Base-by-base conservation (phyloP, 2,329 filamentous ascomycete genomes). In the Aspergillus aculeatus region DNA sequence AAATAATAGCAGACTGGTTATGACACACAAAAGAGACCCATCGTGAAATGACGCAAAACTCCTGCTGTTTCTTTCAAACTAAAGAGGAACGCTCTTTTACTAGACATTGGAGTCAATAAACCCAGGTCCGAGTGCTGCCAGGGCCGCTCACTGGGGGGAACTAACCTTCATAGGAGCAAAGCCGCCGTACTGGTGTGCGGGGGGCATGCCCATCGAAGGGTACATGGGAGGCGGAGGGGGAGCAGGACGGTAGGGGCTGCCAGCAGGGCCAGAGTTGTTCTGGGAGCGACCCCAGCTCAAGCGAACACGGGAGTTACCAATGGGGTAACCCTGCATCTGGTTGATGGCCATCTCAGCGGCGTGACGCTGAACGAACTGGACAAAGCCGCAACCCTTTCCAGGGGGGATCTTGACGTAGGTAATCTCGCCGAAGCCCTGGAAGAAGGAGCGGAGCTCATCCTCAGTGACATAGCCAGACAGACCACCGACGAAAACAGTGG, bases 261-360 rank as follows among this genome's bases (percentile, higher is more conserved):
- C 95, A 62, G 96, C 95, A 56, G 88, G 88, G 59, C 95, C 95
- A 63, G 94, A 98, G 84, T 99, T 99, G 87, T 98, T 99, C 84
- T 99, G 95, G 57, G 91, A 96, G 66, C 95, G 91, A 65, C 95
- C 95, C 95, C 95, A 99, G 76, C 92, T 96, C 68, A 99, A 86
- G 71, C 95, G 92, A 61, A 99, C 95, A 67, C 95, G 92, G 50
- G 94, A 98, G 84, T 99, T 99, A 58, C 95, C 95, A 72, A 99
- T 99, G 24, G 95, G 95, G 77, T 99, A 99, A 62, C 95, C 95
- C 81, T 99, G 95, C 95, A 99, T 99, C 81, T 99, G 95, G 82
- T 99, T 99, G 85, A 99, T 99, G 68, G 95, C 95, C 95, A 99
- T 99, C 82, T 99, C 95, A 14, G 95, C 95, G 56, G 95, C 95